Base-by-base conservation (phyloP, 345 rosid genomes). In the Salix koriyanagi region DNA sequence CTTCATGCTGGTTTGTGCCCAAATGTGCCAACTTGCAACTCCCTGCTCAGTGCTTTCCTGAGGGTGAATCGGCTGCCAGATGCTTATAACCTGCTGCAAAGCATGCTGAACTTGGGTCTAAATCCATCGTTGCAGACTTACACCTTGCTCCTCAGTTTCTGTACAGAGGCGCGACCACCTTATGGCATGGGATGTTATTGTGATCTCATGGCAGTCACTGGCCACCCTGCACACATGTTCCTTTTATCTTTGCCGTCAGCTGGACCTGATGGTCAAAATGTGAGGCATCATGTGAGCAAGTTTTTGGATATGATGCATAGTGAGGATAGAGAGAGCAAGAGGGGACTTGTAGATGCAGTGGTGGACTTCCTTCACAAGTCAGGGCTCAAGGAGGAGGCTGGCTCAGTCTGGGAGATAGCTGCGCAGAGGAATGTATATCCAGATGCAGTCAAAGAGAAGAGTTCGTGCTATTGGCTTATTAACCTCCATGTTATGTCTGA, bases 401-500 rank as follows among this genome's bases (percentile, higher is more conserved):
- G 96, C 66, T 91, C 91, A 5, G 96, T 93, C 11, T 95, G 97
- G 99, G 97, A 95, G 78, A 94, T 90, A n/a, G 97, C 97, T 64
- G 91, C 87, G 4, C 84, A 88, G 72, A 93, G 83, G 85, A 91
- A 95, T 75, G 93, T 95, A 41, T 95, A 90, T 69, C 97, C 96
- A 0, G 97, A 93, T 75, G 92, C 93, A 15, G 79, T 95, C 60
- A 91, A 79, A 84, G 90, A 95, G 88, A 93, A 91, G 76, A 79
- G 93, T 75, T 84, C 90, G 1, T 88, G 87, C 76, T 93, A 93
- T 79, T 95, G 97, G 97, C 92, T 95, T 70, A 95, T 93, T 34
- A 93, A 95, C 81, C 91, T 95, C 69, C 99, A 95, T 75, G 97
- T 93, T 66, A 95, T 95, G 99, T 95, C 97, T 3, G 97, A 95